Conservation (phyloP, 1,284 basidiomycete genomes). For the Entoloma clypeatum region DNA sequence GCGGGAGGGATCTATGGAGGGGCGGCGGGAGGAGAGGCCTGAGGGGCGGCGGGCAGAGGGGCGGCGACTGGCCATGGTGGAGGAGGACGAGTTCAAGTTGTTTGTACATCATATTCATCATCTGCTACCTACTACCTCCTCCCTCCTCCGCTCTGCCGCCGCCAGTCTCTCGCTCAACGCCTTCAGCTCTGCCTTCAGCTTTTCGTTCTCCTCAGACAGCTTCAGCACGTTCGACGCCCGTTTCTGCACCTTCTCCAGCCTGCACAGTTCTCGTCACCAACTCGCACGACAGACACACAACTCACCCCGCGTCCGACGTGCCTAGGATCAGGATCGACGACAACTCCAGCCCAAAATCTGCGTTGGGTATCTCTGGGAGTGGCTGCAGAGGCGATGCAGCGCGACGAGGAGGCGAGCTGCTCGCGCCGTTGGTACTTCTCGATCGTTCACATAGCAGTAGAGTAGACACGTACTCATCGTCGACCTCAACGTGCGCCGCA, state of each 20-base stretch:
- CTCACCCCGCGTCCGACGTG: slow-evolving; percentile 34
- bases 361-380: slow-evolving; percentile 52
- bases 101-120: too few species aligned
- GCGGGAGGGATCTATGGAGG: slow-evolving; percentile 72
- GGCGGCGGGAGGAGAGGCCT: slow-evolving; percentile 51
- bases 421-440: too few species aligned
- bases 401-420: slow-evolving; percentile 9
- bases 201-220: slow-evolving; percentile 72
- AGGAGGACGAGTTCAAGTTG: too few species aligned
- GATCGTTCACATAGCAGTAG: slow-evolving; percentile 8
- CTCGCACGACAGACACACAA: slow-evolving; percentile 17
- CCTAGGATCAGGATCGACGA: slow-evolving; percentile 35
- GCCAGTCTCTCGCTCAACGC: slow-evolving; percentile 73
- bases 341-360: slow-evolving; percentile 53
- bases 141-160: slow-evolving; percentile 62
- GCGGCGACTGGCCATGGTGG: slow-evolving; percentile 23
- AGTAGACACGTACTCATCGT: slow-evolving; percentile 32
- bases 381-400: slow-evolving; percentile 35
- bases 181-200: slow-evolving; percentile 66
- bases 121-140: slow-evolving; percentile 48
- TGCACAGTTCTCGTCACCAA: slow-evolving; percentile 30
- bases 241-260: slow-evolving; percentile 63
- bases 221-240: slow-evolving; percentile 73
- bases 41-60: slow-evolving; percentile 40
- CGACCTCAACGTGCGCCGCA: too few species aligned